Evolutionary conservation across 1,139 yeast species (phyloP), one percentile per base, ranked within the genome.

Genomic region (Ogataea hybrid): DNA sequence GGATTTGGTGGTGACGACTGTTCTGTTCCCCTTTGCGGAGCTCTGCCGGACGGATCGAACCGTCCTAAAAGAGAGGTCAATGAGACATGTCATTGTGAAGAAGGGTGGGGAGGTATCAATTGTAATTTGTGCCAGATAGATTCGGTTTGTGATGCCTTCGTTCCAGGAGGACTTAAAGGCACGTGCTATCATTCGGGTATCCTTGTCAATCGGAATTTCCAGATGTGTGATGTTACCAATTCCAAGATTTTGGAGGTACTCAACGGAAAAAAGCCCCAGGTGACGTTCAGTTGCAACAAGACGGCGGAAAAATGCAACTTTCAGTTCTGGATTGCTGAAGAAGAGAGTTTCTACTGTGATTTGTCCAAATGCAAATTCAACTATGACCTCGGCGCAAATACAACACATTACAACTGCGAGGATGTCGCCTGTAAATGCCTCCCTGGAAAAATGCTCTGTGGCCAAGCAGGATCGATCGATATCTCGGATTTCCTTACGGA

Each of bases 1-100:
- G 98, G 98, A 0, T 92, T 84, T 65, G 97, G 96, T 5, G 97
- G 97, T 7, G 80, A 81, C 55, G 97, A 92, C 60, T 92, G 98
- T 64, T 75, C 90, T 1, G 77, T 77, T 53, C 96, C 98, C 0
- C 72, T 88, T 28, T 92, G 98, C 69, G 98, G 97, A 1, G 75
- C 87, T 0, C 68, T 89, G 22, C 67, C 81, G 0, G 79, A 78
- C 46, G 86, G 84, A 22, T 80, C 81, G 49, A 75, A 83, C 42
- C 73, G 97, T 47, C 82, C 86, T 1, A 58, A 83, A 25, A 64
- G 88, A 50, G 58, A 61, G 3, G 74, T 70, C 20, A 64, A 74
- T 10, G 63, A 62, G 1, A 46, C 63, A 1, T 92, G 98, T 63
- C 68, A 69, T 0, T 92, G 98, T 66, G 75, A 76, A 37, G 71